Conservation (phyloP, 768 basidiomycete genomes). For the Serendipita sp. region DNA sequence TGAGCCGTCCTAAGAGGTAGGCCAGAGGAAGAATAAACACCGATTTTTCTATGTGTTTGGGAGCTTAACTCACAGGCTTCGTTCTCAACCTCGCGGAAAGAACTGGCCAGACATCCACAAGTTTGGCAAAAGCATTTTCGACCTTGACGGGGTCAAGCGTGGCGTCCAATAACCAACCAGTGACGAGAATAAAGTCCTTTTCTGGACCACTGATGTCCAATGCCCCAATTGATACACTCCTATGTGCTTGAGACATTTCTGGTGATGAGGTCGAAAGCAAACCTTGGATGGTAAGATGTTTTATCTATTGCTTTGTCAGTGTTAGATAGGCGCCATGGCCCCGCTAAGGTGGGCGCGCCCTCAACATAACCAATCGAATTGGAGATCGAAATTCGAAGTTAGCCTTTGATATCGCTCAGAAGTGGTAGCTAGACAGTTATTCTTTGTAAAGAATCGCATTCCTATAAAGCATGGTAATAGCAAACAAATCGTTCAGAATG, state of each 20-base stretch:
- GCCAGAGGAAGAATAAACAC: not conserved
- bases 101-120: constrained; percentile 8
- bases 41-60: not conserved
- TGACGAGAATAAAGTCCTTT: constrained; percentile 9
- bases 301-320: no score
- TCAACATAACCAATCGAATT: no score
- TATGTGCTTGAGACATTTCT: not conserved
- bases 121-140: constrained; percentile 1
- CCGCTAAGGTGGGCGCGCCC: no score
- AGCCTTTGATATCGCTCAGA: no score
- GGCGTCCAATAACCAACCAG: constrained; percentile 8
- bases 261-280: no score
- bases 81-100: constrained; percentile 8
- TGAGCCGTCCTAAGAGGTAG: not conserved
- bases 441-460: no score
- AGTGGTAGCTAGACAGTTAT: no score
- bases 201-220: constrained; percentile 9
- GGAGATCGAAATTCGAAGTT: no score
- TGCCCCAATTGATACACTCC: constrained; percentile 5
- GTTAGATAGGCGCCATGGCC: no score
- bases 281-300: no score
- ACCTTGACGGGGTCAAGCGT: constrained; percentile 6
- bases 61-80: no score
- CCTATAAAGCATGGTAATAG: no score
- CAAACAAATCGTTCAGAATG: constrained; percentile 14